These are phyloP conservation scores for Corylus americana DNA, from an alignment of 306 rosid species.

Conservation along the genomic window DNA sequence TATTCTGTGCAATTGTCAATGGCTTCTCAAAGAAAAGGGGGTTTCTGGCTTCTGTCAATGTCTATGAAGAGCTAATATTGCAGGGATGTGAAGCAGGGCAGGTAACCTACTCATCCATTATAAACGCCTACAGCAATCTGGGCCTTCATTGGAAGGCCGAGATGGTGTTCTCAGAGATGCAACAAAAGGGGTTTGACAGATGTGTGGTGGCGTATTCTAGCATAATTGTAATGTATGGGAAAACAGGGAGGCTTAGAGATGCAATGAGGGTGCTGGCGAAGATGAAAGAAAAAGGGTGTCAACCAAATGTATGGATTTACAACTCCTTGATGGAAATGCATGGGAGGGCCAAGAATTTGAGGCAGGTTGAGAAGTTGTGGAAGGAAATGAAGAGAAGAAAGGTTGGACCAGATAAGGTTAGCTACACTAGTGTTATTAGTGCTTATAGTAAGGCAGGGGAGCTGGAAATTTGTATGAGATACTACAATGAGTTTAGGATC, in stretches of 20 bases:
- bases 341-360: slow-evolving; percentile 60
- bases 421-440: slow-evolving; percentile 55
- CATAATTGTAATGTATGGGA: slow-evolving; percentile 79
- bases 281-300: slow-evolving; percentile 81
- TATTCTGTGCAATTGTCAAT: slow-evolving; percentile 63
- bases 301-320: slow-evolving; percentile 77
- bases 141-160: slow-evolving; percentile 58
- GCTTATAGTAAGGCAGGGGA: slow-evolving; percentile 64
- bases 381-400: slow-evolving; percentile 72
- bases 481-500: slow-evolving; percentile 54
- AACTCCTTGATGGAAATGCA: slow-evolving; percentile 77
- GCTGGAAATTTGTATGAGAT: slow-evolving; percentile 44
- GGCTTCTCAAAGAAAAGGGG: slow-evolving; percentile 60
- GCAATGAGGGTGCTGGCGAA: slow-evolving; percentile 64
- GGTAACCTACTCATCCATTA: slow-evolving; percentile 63
- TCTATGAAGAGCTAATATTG: slow-evolving; percentile 41
- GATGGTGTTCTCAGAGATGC: slow-evolving; percentile 53
- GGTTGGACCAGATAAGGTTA: slow-evolving; percentile 67
- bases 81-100: slow-evolving; percentile 69
- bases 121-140: slow-evolving; percentile 61
- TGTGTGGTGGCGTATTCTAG: slow-evolving; percentile 76
- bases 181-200: slow-evolving; percentile 61
- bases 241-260: slow-evolving; percentile 45
- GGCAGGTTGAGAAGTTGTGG: slow-evolving; percentile 72
- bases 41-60: slow-evolving; percentile 39